These are phyloP conservation scores for Epichloe hybrida DNA, from an alignment of 2,329 filamentous ascomycete genomes.

Conservation along the genomic window DNA sequence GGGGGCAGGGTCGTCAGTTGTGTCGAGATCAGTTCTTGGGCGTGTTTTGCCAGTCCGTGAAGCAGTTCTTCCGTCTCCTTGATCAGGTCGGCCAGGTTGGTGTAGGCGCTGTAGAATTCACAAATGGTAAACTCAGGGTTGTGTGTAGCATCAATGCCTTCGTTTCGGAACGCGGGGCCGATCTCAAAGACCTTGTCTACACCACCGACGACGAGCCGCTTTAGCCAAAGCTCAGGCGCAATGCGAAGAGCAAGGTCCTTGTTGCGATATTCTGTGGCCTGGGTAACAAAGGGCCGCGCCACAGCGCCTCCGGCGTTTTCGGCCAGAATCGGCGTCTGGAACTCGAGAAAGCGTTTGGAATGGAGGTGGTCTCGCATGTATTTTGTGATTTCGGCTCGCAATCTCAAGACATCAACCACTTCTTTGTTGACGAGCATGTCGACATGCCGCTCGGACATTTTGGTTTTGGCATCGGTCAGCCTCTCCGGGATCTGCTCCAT, in stretches of 20 bases:
- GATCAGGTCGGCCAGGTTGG: constrained; percentile 63
- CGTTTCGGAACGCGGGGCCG: constrained; percentile 83
- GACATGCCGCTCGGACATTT: constrained; percentile 66
- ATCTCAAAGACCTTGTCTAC: constrained; percentile 88
- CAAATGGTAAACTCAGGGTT: constrained; percentile 97
- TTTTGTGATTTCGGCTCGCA: constrained; percentile 62
- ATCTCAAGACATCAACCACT: constrained; percentile 53
- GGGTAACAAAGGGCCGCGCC: constrained; percentile 74
- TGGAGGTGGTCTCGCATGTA: constrained; percentile 63
- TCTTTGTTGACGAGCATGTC: constrained; percentile 68
- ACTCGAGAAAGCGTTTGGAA: constrained; percentile 63
- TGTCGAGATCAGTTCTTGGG: constrained; percentile 30
- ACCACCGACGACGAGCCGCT: constrained; percentile 78
- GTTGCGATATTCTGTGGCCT: constrained; percentile 60
- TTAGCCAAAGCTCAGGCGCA: constrained; percentile 90
- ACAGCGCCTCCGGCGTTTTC: constrained; percentile 74
- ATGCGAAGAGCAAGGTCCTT: constrained; percentile 68
- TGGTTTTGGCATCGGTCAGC: constrained; percentile 57
- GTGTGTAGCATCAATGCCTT: constrained; percentile 80
- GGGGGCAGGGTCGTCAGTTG: constrained; percentile 32
- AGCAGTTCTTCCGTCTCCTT: constrained; percentile 61
- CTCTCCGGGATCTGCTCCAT: constrained; percentile 65
- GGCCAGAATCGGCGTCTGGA: constrained; percentile 80
- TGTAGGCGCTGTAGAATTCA: constrained; percentile 88
- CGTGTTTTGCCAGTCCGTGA: constrained; percentile 39